phyloP scores from a whole-genome alignment of 1,284 basidiomycete species.

The Anthracocystis setariae region DNA sequence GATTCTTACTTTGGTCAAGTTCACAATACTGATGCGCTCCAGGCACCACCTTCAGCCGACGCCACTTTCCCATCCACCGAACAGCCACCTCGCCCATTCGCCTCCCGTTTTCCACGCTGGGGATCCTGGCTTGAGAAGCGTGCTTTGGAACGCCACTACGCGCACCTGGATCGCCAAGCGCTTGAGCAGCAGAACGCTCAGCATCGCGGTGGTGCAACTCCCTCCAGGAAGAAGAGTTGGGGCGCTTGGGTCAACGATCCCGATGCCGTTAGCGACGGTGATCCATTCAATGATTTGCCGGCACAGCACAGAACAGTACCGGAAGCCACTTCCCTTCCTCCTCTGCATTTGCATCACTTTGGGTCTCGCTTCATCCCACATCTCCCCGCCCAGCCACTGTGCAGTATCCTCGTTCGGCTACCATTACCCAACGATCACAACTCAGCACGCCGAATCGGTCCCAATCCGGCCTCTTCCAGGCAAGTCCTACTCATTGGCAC shows the following conservation, averaged over 20 bases:
- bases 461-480: neutral
- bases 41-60: neutral
- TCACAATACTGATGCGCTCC: neutral
- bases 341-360: conserved; percentile 44
- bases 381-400: conserved; percentile 50
- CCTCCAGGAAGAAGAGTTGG: conserved; percentile 47
- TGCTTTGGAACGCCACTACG: conserved; percentile 50
- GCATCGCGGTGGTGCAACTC: neutral
- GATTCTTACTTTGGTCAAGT: conserved; percentile 18
- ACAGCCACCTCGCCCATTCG: conserved; percentile 14
- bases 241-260: conserved; percentile 44
- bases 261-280: conserved; percentile 39
- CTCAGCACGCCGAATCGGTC: neutral
- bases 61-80: neutral
- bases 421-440: conserved; percentile 1
- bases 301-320: neutral
- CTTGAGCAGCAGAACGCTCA: neutral
- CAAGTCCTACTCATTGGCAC: conserved; percentile 43
- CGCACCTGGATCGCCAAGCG: conserved; percentile 24
- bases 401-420: conserved; percentile 43
- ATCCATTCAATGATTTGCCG: neutral
- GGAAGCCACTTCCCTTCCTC: conserved; percentile 12
- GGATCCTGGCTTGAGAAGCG: conserved; percentile 51
- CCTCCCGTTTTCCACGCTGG: conserved; percentile 49
- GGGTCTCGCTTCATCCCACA: conserved; percentile 57